Evolutionary conservation across 1,139 yeast species (phyloP).

Genomic region (Sugiyamaella castrensis): DNA sequence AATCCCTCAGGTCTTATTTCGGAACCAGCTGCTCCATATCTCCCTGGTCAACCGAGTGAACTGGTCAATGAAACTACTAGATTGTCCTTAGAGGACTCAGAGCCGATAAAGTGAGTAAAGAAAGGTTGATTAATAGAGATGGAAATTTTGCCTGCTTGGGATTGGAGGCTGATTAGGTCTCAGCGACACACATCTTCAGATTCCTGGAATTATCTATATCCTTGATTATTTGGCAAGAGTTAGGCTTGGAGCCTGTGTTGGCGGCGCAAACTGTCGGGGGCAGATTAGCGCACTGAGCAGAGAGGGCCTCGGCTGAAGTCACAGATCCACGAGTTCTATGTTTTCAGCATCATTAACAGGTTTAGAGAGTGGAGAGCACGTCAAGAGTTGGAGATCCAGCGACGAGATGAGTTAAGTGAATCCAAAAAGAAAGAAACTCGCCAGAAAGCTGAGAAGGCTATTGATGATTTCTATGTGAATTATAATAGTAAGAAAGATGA

Average conservation of each 20-base stretch:
- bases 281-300: too few species aligned
- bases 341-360: neutral
- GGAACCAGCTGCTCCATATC: constrained; percentile 32
- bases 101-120: constrained; percentile 32
- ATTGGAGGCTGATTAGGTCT: too few species aligned
- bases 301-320: too few species aligned
- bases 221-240: too few species aligned
- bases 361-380: constrained; percentile 74
- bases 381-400: constrained; percentile 73
- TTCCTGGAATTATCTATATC: too few species aligned
- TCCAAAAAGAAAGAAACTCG: constrained; percentile 67
- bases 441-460: constrained; percentile 76
- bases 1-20: constrained; percentile 30
- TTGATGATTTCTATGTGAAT: constrained; percentile 91
- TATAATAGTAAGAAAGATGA: constrained; percentile 84
- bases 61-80: constrained; percentile 20
- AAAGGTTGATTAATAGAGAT: too few species aligned
- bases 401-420: constrained; percentile 73
- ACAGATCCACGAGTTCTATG: neutral
- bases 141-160: too few species aligned
- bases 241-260: too few species aligned
- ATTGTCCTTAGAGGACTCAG: constrained; percentile 37
- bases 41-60: constrained; percentile 30
- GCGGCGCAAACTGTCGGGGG: too few species aligned
- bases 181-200: too few species aligned